Base-by-base conservation (phyloP, 495 filamentous ascomycete genomes). In the Margaritispora aquatica region DNA sequence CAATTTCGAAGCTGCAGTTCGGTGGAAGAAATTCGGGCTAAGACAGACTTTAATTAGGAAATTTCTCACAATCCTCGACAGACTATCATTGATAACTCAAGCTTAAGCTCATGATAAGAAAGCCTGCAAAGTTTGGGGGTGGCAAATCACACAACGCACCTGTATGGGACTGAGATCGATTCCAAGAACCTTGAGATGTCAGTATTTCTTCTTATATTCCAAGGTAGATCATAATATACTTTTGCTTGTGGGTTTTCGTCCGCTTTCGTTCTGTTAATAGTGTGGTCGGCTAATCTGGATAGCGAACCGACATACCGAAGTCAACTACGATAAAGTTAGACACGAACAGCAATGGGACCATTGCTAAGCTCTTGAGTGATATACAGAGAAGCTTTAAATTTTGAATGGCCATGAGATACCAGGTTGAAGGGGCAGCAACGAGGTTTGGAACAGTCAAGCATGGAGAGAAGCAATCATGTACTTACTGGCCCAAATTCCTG, bases 81-180 rank as follows among this genome's bases (percentile, higher is more conserved):
- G n/a, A n/a, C n/a, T n/a, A n/a, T n/a, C n/a, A n/a, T n/a, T n/a
- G n/a, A n/a, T n/a, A n/a, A n/a, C n/a, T n/a, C n/a, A n/a, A n/a
- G n/a, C n/a, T n/a, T n/a, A n/a, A n/a, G n/a, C n/a, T n/a, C n/a
- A n/a, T n/a, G 29, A 34, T 34, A 34, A 13, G 13, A 34, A 34
- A 5, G 29, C 29, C 19, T 17, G 19, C 19, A 69, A 76, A 71
- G 56, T 86, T 85, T 21, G 76, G n/a, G n/a, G n/a, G 75, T 11
- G 83, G 80, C 11, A 79, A 53, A 36, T 17, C 19, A 10, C 7
- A 44, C 38, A 63, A 58, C 1, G 8, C 31, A 80, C 78, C 64
- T 84, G 80, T 54, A 77, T 77, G 1, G 81, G 77, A 38, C 74
- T 78, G 0, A 84, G 67, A 64, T 84, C 80, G 24, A 76, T 75